A percentile compares a stretch with the other conserved stretches of the same genome.
These are phyloP conservation scores for Ilex paraguariensis DNA, from an alignment of 305 asterid species.

Conservation along the genomic window DNA sequence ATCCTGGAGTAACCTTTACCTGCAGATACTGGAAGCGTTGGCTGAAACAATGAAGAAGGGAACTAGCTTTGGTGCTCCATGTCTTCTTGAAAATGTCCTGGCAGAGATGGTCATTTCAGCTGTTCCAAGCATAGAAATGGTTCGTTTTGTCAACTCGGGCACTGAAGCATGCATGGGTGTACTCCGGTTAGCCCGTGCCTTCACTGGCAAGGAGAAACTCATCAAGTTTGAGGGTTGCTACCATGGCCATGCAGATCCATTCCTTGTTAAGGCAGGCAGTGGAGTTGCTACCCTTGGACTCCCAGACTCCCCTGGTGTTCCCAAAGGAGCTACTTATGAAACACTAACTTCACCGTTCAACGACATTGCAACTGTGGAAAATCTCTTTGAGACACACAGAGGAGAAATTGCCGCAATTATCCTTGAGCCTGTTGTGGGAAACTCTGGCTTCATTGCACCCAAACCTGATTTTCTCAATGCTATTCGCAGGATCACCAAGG, in stretches of 20 bases:
- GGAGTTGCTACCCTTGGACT: slow-evolving; percentile 98
- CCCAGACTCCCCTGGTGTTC: slow-evolving; percentile 99
- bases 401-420: slow-evolving; percentile 78
- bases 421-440: slow-evolving; percentile 95
- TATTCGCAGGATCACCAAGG: slow-evolving; percentile 55
- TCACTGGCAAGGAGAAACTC: slow-evolving; percentile 70
- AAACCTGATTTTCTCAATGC: slow-evolving; percentile 67
- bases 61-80: slow-evolving; percentile 98
- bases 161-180: slow-evolving; percentile 99
- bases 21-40: slow-evolving; percentile 89
- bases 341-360: slow-evolving; percentile 90
- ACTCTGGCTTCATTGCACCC: slow-evolving; percentile 84
- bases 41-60: slow-evolving; percentile 93
- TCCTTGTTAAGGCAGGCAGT: slow-evolving; percentile 98
- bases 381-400: slow-evolving; percentile 62
- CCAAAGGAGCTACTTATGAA: slow-evolving; percentile 61
- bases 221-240: slow-evolving; percentile 96
- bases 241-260: slow-evolving; percentile 97
- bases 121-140: slow-evolving; percentile 97
- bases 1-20: slow-evolving; percentile 6
- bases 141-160: slow-evolving; percentile 95
- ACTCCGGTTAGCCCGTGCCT: slow-evolving; percentile 91
- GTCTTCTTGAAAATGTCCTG: slow-evolving; percentile 81
- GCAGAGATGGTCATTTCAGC: slow-evolving; percentile 96
- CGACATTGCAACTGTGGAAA: slow-evolving; percentile 56